Percentiles rank a stretch among this genome's conserved stretches.
These are phyloP conservation scores for Fusarium equiseti DNA, from an alignment of 2,329 filamentous ascomycete genomes.

Conservation along the genomic window DNA sequence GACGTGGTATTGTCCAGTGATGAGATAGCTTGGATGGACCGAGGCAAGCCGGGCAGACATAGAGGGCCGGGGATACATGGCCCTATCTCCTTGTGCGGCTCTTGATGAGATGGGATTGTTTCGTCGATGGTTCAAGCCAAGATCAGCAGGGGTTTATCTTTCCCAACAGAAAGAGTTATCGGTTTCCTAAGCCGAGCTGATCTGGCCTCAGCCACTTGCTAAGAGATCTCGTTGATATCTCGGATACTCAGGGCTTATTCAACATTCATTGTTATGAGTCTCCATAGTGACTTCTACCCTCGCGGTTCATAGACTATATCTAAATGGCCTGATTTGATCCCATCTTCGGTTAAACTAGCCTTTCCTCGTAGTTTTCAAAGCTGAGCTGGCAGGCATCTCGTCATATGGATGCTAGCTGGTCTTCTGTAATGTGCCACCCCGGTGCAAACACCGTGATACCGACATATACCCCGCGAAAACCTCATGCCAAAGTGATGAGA, in stretches of 20 bases:
- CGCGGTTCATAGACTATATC: neutral
- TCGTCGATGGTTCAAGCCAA: neutral
- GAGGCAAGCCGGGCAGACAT: conserved; percentile 22
- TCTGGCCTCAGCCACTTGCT: conserved; percentile 11
- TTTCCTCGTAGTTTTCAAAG: neutral
- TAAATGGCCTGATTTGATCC: neutral
- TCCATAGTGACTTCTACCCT: neutral
- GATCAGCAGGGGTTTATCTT: neutral
- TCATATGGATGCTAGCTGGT: neutral
- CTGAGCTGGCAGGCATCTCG: neutral
- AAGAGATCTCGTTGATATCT: conserved; percentile 23
- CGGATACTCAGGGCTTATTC: neutral
- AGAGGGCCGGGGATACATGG: neutral
- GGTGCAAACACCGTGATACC: conserved; percentile 31
- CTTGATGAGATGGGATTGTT: neutral
- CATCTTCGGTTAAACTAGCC: conserved; percentile 12
- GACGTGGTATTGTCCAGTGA: neutral
- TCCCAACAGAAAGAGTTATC: conserved; percentile 25
- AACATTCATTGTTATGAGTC: neutral
- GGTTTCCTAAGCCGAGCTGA: conserved; percentile 19
- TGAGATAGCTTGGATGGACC: conserved; percentile 4
- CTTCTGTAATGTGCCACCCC: conserved; percentile 1
- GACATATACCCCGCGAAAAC: conserved; percentile 7
- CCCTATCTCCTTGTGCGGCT: conserved; percentile 6
- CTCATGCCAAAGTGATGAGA: neutral